Evolutionary conservation across 305 asterid species (phyloP), one percentile per base, ranked within the genome.

Genomic region (Stenogyne calaminthoides): DNA sequence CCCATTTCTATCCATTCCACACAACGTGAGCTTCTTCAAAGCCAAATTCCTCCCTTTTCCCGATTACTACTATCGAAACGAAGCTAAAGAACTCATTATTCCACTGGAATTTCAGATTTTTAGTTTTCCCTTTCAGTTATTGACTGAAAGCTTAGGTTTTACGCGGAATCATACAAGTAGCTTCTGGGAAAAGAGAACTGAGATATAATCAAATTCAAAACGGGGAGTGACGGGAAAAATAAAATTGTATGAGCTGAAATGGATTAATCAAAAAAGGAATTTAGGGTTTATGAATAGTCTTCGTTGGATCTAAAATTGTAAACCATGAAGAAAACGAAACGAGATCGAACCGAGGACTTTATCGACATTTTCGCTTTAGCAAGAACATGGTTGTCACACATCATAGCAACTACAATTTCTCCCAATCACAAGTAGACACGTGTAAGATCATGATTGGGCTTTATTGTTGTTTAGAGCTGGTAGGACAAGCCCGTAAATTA

Each of bases 1-100:
- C 20, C 76, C 74, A 57, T 61, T 60, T 63, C 34, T 76, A 68
- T 42, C 85, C 85, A 81, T 84, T 67, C 70, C 70, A 73, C 71
- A 18, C 42, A 58, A 32, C 69, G 49, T 51, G 73, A 61, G 61
- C 63, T 44, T 19, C 29, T 25, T n/a, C n/a, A 37, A 60, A 27
- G 16, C 65, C 36, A 15, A 68, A 27, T 58, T 61, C 20, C 44
- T 69, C 78, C 72, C 82, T 55, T 66, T 51, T 70, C 77, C 66
- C 72, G 78, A 67, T 76, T 47, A 74, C 40, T 12, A 29, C 76
- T 20, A 63, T 46, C 82, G 77, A 72, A 75, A 80, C 73, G 78
- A 83, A 72, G 76, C 81, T 60, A 69, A 80, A 60, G 2, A 65
- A 29, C 56, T 54, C 79, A 75, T 75, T 36, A 52, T 37, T 65